A percentile compares a stretch with the other conserved stretches of the same genome.
Evolutionary conservation across 2,329 filamentous ascomycete genomes (phyloP).

Genomic region (Trichoderma harzianum): DNA sequence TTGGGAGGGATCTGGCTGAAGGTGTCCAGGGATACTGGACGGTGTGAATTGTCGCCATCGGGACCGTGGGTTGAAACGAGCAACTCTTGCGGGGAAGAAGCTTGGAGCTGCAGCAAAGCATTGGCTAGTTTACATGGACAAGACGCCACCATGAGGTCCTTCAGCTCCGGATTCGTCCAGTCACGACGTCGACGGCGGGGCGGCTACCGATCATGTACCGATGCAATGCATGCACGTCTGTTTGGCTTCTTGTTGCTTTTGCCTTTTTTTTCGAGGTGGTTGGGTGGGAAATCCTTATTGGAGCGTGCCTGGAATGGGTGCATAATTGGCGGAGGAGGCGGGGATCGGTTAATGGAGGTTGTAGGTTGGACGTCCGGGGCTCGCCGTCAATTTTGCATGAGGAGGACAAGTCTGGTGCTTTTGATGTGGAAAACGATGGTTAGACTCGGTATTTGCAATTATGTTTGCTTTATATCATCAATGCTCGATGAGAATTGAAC

Average conservation of each 20-base stretch:
- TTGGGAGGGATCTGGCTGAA: neutral
- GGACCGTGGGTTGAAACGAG: slow-evolving; percentile 17
- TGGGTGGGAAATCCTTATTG: neutral
- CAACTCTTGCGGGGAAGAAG: slow-evolving; percentile 19
- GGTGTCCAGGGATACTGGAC: neutral
- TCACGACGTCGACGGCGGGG: slow-evolving; percentile 9
- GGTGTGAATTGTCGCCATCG: slow-evolving; percentile 22
- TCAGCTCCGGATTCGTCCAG: slow-evolving; percentile 15
- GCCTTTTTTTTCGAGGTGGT: neutral
- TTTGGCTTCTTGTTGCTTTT: neutral
- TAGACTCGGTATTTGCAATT: neutral
- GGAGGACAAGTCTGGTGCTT: neutral
- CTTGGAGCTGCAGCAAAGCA: neutral
- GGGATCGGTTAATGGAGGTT: neutral
- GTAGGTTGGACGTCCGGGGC: neutral
- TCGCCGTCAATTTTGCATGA: neutral
- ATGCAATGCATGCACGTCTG: slow-evolving; percentile 20
- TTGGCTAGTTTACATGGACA: slow-evolving; percentile 5
- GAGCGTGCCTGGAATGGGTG: slow-evolving; percentile 4
- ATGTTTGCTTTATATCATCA: neutral
- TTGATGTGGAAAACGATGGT: neutral
- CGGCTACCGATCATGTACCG: slow-evolving; percentile 13
- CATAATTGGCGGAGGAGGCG: neutral
- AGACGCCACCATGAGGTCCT: slow-evolving; percentile 11
- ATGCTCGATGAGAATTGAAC: neutral